Percentiles rank a stretch among this genome's conserved stretches.
These are phyloP conservation scores for Tulasnella sp. DNA, from an alignment of 768 basidiomycete genomes.

Conservation along the genomic window DNA sequence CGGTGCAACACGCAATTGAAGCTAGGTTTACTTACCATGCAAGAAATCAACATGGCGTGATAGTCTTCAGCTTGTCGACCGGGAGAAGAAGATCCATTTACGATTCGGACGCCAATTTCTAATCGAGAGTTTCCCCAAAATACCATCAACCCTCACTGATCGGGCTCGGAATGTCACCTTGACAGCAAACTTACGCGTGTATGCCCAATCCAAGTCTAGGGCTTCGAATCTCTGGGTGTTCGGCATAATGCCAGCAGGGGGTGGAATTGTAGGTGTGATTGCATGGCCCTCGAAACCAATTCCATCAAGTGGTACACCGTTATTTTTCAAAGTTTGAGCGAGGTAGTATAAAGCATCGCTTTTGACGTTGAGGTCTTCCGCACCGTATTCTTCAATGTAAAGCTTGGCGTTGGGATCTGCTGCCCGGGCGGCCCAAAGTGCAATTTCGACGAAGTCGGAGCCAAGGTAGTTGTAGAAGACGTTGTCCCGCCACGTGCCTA, in stretches of 20 bases:
- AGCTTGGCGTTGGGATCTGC: slow-evolving; percentile 20
- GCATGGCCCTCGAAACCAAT: slow-evolving; percentile 40
- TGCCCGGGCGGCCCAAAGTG: slow-evolving; percentile 6
- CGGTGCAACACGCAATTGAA: no score
- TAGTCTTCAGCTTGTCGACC: slow-evolving; percentile 58
- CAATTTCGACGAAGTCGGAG: slow-evolving; percentile 29
- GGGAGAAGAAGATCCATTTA: slow-evolving; percentile 44
- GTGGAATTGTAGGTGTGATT: neutral
- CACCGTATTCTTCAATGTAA: slow-evolving; percentile 22
- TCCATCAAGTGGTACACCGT: slow-evolving; percentile 55
- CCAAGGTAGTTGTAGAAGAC: slow-evolving; percentile 54
- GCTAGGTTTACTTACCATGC: slow-evolving; percentile 36
- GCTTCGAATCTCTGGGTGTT: slow-evolving; percentile 52
- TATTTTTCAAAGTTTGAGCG: slow-evolving; percentile 45
- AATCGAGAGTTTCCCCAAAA: no score
- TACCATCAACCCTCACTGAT: no score
- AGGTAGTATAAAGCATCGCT: slow-evolving; percentile 54
- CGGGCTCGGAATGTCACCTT: no score
- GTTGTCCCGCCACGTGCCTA: slow-evolving; percentile 47
- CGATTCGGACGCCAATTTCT: slow-evolving; percentile 57
- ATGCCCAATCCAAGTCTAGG: slow-evolving; percentile 62
- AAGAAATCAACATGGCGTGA: slow-evolving; percentile 46
- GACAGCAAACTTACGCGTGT: slow-evolving; percentile 39
- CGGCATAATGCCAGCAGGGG: slow-evolving; percentile 36
- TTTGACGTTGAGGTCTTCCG: slow-evolving; percentile 44